phyloP scores from a whole-genome alignment of 768 basidiomycete species.

The Boletus sensibilis region DNA sequence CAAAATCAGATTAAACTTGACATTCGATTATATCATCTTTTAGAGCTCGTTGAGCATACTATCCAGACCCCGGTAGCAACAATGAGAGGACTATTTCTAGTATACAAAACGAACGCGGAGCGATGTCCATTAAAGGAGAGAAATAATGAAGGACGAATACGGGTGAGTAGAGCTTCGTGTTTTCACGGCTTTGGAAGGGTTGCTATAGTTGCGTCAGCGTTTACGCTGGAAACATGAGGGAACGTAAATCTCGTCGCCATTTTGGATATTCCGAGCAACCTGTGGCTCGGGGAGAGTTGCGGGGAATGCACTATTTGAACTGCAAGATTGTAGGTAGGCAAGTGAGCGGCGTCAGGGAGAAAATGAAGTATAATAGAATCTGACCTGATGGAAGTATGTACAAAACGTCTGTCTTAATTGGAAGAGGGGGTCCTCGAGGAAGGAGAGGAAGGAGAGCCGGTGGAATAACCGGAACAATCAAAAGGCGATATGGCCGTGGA shows the following conservation, averaged over 20 bases:
- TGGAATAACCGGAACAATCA: constrained; percentile 13
- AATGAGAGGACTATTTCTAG: background rate
- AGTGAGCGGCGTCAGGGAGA: background rate
- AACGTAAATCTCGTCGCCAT: constrained; percentile 4
- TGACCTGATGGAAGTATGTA: background rate
- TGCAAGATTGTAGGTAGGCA: background rate
- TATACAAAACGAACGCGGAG: constrained; percentile 5
- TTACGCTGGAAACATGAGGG: background rate
- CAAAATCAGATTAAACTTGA: background rate
- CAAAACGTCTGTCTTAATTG: background rate
- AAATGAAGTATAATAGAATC: background rate
- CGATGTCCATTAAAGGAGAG: constrained; percentile 6
- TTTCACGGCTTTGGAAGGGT: background rate
- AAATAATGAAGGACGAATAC: background rate
- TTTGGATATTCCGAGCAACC: background rate
- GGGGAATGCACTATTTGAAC: background rate
- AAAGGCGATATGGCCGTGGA: constrained; percentile 20
- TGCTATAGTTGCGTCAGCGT: background rate
- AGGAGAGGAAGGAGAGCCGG: constrained; percentile 11
- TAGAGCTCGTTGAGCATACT: constrained; percentile 5
- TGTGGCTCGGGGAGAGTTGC: background rate
- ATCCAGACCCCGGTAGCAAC: background rate
- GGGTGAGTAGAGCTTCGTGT: background rate
- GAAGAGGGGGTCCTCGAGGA: constrained; percentile 7
- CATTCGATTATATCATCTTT: constrained; percentile 2